Conservation (phyloP, 176 grass and related monocot species). For the Musa acuminata region DNA sequence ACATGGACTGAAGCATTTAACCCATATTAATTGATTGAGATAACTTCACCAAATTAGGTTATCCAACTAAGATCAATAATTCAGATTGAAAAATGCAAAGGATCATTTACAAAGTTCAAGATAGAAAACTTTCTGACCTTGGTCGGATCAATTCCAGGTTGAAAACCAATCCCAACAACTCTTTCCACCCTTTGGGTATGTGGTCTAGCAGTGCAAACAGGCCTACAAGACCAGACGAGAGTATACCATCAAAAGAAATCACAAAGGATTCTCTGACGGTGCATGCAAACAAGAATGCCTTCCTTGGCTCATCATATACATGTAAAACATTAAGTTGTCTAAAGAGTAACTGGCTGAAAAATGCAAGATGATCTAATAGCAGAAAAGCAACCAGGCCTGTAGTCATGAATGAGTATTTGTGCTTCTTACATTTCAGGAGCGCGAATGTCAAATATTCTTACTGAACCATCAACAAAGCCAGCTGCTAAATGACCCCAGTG, state of each 20-base stretch:
- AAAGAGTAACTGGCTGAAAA: not conserved
- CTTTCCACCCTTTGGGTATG: slow-evolving; percentile 70
- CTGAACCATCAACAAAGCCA: slow-evolving; percentile 64
- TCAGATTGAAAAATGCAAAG: slow-evolving; percentile 1
- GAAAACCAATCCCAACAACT: slow-evolving; percentile 93
- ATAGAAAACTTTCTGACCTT: slow-evolving; percentile 39
- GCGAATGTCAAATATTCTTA: slow-evolving; percentile 87
- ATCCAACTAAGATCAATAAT: not conserved
- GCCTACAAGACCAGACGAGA: slow-evolving; percentile 36
- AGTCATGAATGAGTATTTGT: not conserved
- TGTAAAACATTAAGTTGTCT: no score
- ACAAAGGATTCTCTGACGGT: not conserved
- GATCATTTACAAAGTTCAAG: not conserved
- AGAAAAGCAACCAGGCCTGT: not conserved
- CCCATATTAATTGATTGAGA: not conserved
- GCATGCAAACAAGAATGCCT: not conserved
- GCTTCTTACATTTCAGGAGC: slow-evolving; percentile 50
- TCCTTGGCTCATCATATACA: not conserved
- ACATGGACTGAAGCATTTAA: not conserved
- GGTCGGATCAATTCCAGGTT: slow-evolving; percentile 71
- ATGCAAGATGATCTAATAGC: not conserved
- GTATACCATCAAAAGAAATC: not conserved
- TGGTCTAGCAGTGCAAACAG: slow-evolving; percentile 52
- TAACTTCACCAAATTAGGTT: not conserved
- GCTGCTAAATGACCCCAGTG: slow-evolving; percentile 57